Conservation (phyloP, 768 basidiomycete species). For the Dacryopinax primogenitus region DNA sequence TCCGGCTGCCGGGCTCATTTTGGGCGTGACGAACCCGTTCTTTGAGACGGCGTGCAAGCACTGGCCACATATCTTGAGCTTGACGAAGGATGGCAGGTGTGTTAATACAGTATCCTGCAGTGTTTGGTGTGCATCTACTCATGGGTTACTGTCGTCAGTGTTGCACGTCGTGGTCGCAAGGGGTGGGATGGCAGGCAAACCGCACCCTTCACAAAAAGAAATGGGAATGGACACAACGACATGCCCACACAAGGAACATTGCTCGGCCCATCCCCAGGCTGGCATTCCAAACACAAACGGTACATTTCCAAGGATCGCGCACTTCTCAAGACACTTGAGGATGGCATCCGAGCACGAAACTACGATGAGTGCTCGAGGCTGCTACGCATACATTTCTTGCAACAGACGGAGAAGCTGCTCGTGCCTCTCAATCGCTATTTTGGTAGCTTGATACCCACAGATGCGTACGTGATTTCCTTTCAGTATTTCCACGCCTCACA, state of each 20-base stretch:
- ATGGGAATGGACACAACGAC: not conserved
- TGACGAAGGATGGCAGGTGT: slow-evolving; percentile 35
- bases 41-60: slow-evolving; percentile 66
- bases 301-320: slow-evolving; percentile 73
- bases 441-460: slow-evolving; percentile 69
- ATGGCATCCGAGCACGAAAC: slow-evolving; percentile 36
- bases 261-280: slow-evolving; percentile 20
- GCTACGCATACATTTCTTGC: slow-evolving; percentile 69
- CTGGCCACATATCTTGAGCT: slow-evolving; percentile 73
- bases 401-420: slow-evolving; percentile 72
- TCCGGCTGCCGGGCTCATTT: slow-evolving; percentile 60
- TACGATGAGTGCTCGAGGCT: slow-evolving; percentile 30
- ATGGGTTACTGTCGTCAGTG: too few species aligned
- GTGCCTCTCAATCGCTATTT: slow-evolving; percentile 87
- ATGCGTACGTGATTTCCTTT: slow-evolving; percentile 29
- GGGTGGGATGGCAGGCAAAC: not conserved
- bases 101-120: not conserved
- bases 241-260: not conserved
- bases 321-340: slow-evolving; percentile 60
- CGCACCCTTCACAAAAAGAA: not conserved
- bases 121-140: not conserved
- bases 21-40: slow-evolving; percentile 84
- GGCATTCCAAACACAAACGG: slow-evolving; percentile 44
- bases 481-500: slow-evolving; percentile 10
- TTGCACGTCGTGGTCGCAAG: not conserved